A percentile compares a stretch with the other conserved stretches of the same genome.
These are phyloP conservation scores for Davidsoniella australis DNA, from an alignment of 2,329 filamentous ascomycete species.

Conservation along the genomic window DNA sequence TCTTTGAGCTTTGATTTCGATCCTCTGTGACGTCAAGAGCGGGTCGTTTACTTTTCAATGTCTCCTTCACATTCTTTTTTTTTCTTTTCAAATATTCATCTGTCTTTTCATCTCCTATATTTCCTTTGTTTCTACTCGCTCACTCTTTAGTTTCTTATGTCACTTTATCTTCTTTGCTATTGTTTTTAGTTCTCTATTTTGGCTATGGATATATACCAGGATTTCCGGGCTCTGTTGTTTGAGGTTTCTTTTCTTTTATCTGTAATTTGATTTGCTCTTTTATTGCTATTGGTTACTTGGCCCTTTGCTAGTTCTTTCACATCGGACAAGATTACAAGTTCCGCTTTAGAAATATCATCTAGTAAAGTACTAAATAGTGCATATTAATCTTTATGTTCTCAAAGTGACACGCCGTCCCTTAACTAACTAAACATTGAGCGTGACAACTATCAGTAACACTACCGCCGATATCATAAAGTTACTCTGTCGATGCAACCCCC, in stretches of 20 bases:
- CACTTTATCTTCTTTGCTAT: constrained; percentile 1
- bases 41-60: not conserved
- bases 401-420: too few relatives aligned
- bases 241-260: not conserved
- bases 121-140: constrained; percentile 7
- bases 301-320: too few relatives aligned
- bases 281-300: too few relatives aligned
- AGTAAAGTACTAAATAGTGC: too few relatives aligned
- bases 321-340: too few relatives aligned
- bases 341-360: too few relatives aligned
- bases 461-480: too few relatives aligned
- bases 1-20: constrained; percentile 1
- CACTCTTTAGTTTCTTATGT: constrained; percentile 8
- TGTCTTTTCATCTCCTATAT: not conserved
- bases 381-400: too few relatives aligned
- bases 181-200: not conserved
- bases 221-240: not conserved
- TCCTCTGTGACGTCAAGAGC: constrained; percentile 5
- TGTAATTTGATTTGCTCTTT: not conserved
- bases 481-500: too few relatives aligned
- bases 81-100: not conserved
- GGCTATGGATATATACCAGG: not conserved
- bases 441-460: too few relatives aligned
- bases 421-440: too few relatives aligned
- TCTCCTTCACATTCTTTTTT: not conserved